Percentiles rank a stretch among this genome's conserved stretches.
phyloP scores from a whole-genome alignment of 179 eudicot species.

The Spinacia oleracea region DNA sequence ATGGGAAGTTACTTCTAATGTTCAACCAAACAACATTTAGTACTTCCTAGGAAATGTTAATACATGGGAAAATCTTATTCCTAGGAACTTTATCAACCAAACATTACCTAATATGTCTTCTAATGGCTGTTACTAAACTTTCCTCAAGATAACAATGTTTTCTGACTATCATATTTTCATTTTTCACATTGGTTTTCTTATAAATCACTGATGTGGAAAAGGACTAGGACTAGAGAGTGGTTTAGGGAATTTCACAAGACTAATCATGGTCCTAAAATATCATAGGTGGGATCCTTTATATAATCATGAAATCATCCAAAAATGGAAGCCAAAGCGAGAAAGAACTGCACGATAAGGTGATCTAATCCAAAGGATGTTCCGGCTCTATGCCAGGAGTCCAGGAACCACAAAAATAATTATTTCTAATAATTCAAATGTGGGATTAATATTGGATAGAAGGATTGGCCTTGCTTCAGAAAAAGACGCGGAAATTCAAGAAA shows the following conservation, averaged over 20 bases:
- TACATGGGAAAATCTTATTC: no score
- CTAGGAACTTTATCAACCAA: no score
- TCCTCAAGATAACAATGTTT: background rate
- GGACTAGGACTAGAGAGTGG: background rate
- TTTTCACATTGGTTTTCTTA: background rate
- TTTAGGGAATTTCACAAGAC: background rate
- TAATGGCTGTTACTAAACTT: background rate
- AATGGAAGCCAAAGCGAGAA: background rate
- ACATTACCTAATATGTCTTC: no score
- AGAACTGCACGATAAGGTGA: background rate
- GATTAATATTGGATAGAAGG: background rate
- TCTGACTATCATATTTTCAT: background rate
- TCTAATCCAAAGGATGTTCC: background rate
- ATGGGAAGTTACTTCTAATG: no score
- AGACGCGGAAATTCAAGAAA: background rate
- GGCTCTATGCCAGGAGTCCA: background rate
- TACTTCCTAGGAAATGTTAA: no score
- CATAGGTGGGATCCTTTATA: background rate
- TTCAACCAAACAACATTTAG: no score
- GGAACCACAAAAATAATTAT: background rate
- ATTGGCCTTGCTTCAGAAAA: background rate
- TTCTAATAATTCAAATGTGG: background rate
- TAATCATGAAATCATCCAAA: background rate
- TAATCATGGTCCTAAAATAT: background rate
- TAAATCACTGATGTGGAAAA: background rate